phyloP scores from a whole-genome alignment of 2,329 filamentous ascomycete species.

The Venturia carpophila region DNA sequence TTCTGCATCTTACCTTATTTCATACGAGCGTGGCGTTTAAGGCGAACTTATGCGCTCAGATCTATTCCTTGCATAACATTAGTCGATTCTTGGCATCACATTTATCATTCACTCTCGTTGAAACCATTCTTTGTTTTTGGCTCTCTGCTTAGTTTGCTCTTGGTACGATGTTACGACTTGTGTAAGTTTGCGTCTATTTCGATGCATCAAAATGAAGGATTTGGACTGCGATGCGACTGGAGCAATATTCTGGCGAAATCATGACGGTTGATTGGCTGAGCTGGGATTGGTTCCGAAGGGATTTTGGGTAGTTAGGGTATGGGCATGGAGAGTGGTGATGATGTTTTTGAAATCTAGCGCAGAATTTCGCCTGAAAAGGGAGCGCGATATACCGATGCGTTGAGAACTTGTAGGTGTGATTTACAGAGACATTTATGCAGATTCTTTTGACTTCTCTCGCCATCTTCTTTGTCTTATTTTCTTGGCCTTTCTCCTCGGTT shows the following conservation, averaged over 20 bases:
- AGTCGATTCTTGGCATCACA: neutral
- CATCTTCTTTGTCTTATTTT: too few relatives aligned
- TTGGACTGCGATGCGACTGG: neutral
- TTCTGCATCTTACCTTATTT: neutral
- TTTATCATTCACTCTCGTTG: neutral
- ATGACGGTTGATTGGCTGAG: neutral
- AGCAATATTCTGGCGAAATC: neutral
- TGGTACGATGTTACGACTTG: neutral
- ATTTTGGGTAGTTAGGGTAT: neutral
- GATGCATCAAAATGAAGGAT: neutral
- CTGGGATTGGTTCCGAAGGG: neutral
- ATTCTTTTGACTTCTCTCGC: neutral
- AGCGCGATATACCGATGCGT: neutral
- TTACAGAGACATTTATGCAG: neutral
- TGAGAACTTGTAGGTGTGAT: neutral
- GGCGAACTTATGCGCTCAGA: neutral
- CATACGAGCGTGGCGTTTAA: slow-evolving; percentile 13
- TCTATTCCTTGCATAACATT: neutral
- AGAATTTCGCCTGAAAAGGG: neutral
- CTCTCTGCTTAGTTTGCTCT: neutral
- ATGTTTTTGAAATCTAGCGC: neutral
- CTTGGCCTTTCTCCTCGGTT: too few relatives aligned
- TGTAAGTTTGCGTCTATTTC: neutral
- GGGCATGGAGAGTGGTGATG: neutral
- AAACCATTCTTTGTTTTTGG: neutral